A percentile compares a stretch with the other conserved stretches of the same genome.
Conservation (phyloP, 345 rosid genomes). For the Fremontodendron californicum region DNA sequence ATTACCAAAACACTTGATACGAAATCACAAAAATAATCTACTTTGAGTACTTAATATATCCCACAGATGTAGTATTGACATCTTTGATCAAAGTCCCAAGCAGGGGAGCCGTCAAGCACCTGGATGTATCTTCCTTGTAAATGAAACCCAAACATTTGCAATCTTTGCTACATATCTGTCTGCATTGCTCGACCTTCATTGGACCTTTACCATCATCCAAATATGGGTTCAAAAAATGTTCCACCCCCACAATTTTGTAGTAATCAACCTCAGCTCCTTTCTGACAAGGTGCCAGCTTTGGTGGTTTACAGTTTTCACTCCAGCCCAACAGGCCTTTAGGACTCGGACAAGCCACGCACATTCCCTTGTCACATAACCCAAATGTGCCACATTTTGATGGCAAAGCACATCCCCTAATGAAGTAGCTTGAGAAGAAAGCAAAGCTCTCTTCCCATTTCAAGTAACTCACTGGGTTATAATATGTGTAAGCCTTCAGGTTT, state of each 20-base stretch:
- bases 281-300: background rate
- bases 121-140: slow-evolving; percentile 16
- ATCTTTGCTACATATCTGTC: slow-evolving; percentile 29
- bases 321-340: background rate
- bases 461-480: background rate
- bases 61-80: slow-evolving; percentile 10
- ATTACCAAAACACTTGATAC: background rate
- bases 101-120: slow-evolving; percentile 19
- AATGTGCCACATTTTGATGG: slow-evolving; percentile 11
- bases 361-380: slow-evolving; percentile 1
- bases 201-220: slow-evolving; percentile 22
- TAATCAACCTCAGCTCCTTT: background rate
- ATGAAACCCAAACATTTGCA: slow-evolving; percentile 35
- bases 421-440: slow-evolving; percentile 7
- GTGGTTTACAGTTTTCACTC: slow-evolving; percentile 11
- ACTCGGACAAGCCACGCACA: slow-evolving; percentile 10
- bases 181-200: slow-evolving; percentile 25
- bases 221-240: slow-evolving; percentile 19
- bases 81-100: slow-evolving; percentile 9
- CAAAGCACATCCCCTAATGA: background rate
- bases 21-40: background rate
- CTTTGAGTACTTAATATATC: slow-evolving; percentile 12
- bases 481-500: slow-evolving; percentile 2
- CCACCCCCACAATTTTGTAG: slow-evolving; percentile 7
- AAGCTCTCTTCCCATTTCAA: slow-evolving; percentile 13